A percentile compares a stretch with the other conserved stretches of the same genome.
These are phyloP conservation scores for Solanum pinnatisectum DNA, from an alignment of 257 asterid species.

Conservation along the genomic window DNA sequence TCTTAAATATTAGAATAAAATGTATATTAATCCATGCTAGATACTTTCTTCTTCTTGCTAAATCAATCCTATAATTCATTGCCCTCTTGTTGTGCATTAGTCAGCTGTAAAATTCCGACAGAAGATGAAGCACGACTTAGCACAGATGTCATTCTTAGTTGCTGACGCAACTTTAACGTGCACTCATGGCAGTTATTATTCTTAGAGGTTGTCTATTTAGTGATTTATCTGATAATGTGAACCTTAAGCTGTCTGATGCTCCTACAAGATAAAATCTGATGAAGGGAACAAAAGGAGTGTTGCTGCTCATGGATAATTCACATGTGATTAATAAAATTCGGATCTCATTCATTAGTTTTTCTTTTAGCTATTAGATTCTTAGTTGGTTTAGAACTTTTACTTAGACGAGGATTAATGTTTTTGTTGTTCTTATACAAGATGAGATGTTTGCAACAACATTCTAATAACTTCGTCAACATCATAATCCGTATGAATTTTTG, in stretches of 20 bases:
- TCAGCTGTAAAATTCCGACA: not conserved
- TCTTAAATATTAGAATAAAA: not conserved
- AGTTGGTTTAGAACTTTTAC: not conserved
- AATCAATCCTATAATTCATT: not conserved
- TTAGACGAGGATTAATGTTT: not conserved
- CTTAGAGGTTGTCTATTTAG: not conserved
- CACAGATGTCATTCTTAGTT: not conserved
- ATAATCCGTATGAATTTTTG: not conserved
- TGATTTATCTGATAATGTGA: not conserved
- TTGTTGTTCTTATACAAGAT: not conserved
- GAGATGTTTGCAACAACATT: not conserved
- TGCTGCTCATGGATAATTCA: not conserved
- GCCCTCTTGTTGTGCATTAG: not conserved
- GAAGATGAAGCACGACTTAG: not conserved
- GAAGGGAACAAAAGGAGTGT: not conserved
- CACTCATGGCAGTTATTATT: not conserved
- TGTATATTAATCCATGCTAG: not conserved
- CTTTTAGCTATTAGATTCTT: not conserved
- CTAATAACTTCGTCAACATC: not conserved
- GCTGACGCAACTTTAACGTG: not conserved
- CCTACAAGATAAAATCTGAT: not conserved
- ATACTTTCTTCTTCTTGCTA: not conserved
- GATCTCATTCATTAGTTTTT: not conserved
- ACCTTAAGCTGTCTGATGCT: not conserved
- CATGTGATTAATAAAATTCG: not conserved